phyloP scores from a whole-genome alignment of 140 eudicot species.

The Oenanthe javanica region DNA sequence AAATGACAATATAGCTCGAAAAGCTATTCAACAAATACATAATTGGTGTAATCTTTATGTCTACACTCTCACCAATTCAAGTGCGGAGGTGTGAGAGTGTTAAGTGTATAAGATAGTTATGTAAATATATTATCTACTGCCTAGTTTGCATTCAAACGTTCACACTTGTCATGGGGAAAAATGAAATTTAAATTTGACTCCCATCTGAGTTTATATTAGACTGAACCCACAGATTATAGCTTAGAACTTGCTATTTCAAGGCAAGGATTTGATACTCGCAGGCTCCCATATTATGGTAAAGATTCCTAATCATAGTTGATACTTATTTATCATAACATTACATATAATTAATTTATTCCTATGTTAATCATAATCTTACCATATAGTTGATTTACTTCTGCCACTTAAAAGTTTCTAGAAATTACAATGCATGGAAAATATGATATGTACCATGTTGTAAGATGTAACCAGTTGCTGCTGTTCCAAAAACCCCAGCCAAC shows the following conservation, averaged over 20 bases:
- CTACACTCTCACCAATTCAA: background rate
- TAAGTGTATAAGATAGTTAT: background rate
- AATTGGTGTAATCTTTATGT: background rate
- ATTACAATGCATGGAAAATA: background rate
- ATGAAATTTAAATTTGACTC: background rate
- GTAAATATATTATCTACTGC: background rate
- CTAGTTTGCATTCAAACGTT: background rate
- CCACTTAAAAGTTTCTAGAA: background rate
- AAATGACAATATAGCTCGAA: too few species aligned
- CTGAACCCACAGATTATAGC: background rate
- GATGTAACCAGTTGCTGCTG: conserved; percentile 97
- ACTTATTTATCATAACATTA: background rate
- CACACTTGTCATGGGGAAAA: background rate
- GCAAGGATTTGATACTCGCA: background rate
- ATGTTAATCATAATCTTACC: background rate
- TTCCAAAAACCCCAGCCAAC: conserved; percentile 91
- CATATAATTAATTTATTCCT: background rate
- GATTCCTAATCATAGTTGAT: background rate
- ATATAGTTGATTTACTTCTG: background rate
- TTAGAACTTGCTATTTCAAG: background rate
- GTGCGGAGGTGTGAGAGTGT: background rate
- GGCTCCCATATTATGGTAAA: background rate
- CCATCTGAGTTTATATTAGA: background rate
- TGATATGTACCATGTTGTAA: conserved; percentile 71
- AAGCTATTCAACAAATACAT: too few species aligned